These are phyloP conservation scores for Fusarium dlaminii DNA, from an alignment of 2,329 filamentous ascomycete genomes.

Conservation along the genomic window DNA sequence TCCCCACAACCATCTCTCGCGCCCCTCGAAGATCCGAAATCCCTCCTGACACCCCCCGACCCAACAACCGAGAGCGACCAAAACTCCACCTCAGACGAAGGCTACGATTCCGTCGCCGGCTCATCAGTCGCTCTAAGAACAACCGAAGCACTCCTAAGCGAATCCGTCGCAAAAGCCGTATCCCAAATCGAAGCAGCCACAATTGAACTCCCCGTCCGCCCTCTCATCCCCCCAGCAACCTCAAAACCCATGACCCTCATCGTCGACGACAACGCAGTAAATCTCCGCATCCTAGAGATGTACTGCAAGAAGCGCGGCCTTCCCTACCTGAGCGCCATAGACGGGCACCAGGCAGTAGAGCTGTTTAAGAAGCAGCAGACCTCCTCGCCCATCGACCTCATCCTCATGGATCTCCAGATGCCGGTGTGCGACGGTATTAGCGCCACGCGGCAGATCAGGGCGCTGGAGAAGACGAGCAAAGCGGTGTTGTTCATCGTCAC, in stretches of 20 bases:
- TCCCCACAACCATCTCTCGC: background rate
- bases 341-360: constrained; percentile 56
- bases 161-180: background rate
- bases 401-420: constrained; percentile 46
- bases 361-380: constrained; percentile 36
- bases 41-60: background rate
- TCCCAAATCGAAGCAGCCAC: background rate
- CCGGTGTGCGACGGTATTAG: constrained; percentile 44
- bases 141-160: background rate
- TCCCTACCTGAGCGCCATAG: constrained; percentile 53
- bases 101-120: background rate
- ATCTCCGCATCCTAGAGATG: constrained; percentile 58
- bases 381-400: constrained; percentile 26
- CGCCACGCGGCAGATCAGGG: constrained; percentile 41
- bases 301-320: constrained; percentile 56
- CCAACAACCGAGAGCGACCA: background rate
- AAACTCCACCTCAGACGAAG: background rate
- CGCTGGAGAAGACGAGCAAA: constrained; percentile 26
- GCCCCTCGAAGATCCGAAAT: background rate
- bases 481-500: constrained; percentile 41
- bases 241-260: constrained; percentile 47
- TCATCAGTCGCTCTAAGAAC: background rate
- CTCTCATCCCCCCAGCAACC: background rate
- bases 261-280: constrained; percentile 60
- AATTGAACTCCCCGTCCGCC: background rate